These are phyloP conservation scores for Eucalyptus cloeziana DNA, from an alignment of 345 rosid genomes.

Conservation along the genomic window DNA sequence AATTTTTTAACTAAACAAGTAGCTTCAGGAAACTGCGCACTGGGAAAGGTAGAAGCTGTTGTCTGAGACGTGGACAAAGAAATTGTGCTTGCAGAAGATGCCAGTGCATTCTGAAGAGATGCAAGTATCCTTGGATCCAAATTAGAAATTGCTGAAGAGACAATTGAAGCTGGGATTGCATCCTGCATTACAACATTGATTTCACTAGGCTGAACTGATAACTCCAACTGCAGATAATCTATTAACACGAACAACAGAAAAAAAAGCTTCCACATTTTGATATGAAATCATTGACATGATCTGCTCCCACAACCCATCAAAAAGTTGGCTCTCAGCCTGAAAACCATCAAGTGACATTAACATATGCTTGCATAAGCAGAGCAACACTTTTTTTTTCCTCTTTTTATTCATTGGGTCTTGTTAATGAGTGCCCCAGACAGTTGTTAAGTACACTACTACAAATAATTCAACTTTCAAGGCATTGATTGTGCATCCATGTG, in stretches of 20 bases:
- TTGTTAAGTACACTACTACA: not conserved
- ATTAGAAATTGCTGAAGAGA: constrained; percentile 34
- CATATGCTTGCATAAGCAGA: not conserved
- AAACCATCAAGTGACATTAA: not conserved
- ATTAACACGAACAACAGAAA: not conserved
- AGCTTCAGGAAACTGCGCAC: constrained; percentile 40
- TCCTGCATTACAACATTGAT: constrained; percentile 30
- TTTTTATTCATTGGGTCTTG: not conserved
- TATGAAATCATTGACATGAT: not conserved
- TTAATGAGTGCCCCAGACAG: not conserved
- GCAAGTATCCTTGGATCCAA: constrained; percentile 57
- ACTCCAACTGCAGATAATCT: not conserved
- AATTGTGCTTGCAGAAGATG: constrained; percentile 54
- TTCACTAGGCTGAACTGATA: not conserved
- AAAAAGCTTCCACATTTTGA: not conserved
- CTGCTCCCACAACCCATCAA: not conserved
- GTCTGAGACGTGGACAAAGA: constrained; percentile 39
- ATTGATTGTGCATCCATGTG: not conserved
- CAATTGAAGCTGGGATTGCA: constrained; percentile 52
- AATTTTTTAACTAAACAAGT: constrained; percentile 42
- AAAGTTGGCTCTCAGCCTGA: not conserved
- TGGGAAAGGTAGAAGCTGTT: constrained; percentile 32
- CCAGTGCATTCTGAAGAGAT: constrained; percentile 42
- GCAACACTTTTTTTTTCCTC: not conserved
- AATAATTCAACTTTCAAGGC: not conserved